phyloP scores from a whole-genome alignment of 108 stramenopile genomes.

The Chaetoceros tenuissimus region DNA sequence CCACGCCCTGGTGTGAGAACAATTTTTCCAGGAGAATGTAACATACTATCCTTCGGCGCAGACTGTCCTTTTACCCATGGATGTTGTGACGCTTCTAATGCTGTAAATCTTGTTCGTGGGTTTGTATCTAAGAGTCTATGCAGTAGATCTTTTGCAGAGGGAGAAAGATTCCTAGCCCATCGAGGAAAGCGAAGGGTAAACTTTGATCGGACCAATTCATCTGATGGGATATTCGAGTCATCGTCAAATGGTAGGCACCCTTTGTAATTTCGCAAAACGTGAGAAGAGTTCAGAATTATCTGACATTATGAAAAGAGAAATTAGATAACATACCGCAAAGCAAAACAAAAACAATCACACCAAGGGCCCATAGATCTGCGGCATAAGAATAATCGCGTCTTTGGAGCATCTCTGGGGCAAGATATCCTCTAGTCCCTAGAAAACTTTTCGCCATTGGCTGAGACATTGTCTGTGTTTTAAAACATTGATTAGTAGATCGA shows the following conservation, averaged over 20 bases:
- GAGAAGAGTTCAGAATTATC: too few relatives aligned
- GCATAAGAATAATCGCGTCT: slow-evolving; percentile 70
- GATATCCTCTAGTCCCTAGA: slow-evolving; percentile 91
- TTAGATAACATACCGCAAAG: too few relatives aligned
- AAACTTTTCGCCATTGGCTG: slow-evolving; percentile 80
- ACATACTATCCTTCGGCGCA: slow-evolving; percentile 53
- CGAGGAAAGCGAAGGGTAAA: slow-evolving; percentile 90
- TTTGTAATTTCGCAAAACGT: too few relatives aligned
- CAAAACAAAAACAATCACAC: slow-evolving; percentile 87
- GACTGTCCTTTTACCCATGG: slow-evolving; percentile 90
- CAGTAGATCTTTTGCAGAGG: slow-evolving; percentile 89
- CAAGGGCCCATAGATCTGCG: slow-evolving; percentile 89
- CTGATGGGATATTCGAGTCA: slow-evolving; percentile 62
- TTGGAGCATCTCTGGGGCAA: slow-evolving; percentile 97
- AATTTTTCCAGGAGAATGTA: slow-evolving; percentile 77
- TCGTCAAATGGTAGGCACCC: slow-evolving; percentile 99
- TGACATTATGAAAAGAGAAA: too few relatives aligned
- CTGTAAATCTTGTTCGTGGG: slow-evolving; percentile 78
- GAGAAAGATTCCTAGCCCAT: slow-evolving; percentile 88
- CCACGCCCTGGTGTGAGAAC: background rate
- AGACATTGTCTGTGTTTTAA: slow-evolving; percentile 35
- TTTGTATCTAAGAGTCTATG: slow-evolving; percentile 83
- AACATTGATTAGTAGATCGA: background rate
- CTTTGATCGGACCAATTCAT: slow-evolving; percentile 60
- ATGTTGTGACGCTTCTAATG: slow-evolving; percentile 90